Percentiles rank a stretch among this genome's conserved stretches.
These are phyloP conservation scores for Tetrahymena thermophila DNA, from an alignment of 73 alveolate species.

Conservation along the genomic window DNA sequence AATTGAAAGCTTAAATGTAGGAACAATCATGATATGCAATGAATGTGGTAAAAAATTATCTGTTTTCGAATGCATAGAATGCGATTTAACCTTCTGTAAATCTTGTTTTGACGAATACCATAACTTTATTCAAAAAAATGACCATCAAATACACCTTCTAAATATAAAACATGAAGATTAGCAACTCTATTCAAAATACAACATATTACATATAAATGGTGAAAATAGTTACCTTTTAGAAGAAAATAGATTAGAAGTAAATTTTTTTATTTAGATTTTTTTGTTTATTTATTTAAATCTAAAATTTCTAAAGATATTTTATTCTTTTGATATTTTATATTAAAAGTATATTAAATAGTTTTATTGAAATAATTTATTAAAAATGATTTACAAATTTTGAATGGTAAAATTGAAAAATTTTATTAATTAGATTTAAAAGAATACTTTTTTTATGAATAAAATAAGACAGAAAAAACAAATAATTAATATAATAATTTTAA, in stretches of 20 bases:
- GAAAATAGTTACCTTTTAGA: not conserved
- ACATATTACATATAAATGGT: not conserved
- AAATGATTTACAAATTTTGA: too few relatives aligned
- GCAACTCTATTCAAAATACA: not conserved
- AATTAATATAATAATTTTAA: too few relatives aligned
- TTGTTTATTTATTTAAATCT: too few relatives aligned
- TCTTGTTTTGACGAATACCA: slow-evolving; percentile 16
- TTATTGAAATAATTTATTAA: too few relatives aligned
- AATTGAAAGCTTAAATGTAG: slow-evolving; percentile 1
- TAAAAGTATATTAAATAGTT: too few relatives aligned
- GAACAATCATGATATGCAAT: slow-evolving; percentile 8
- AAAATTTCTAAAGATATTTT: too few relatives aligned
- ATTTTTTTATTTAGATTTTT: too few relatives aligned
- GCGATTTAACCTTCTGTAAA: slow-evolving; percentile 15
- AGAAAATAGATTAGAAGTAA: not conserved
- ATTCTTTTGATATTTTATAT: too few relatives aligned
- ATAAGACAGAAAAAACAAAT: too few relatives aligned
- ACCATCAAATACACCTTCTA: not conserved
- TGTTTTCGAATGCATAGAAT: slow-evolving; percentile 29
- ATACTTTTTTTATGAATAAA: too few relatives aligned
- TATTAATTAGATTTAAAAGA: too few relatives aligned
- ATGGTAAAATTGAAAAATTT: too few relatives aligned
- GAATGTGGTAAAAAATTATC: slow-evolving; percentile 13
- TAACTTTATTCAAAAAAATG: not conserved
- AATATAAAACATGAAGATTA: slow-evolving; percentile 11